These are phyloP conservation scores for Yarrowia sp. DNA, from an alignment of 805 yeast genomes.

Conservation along the genomic window DNA sequence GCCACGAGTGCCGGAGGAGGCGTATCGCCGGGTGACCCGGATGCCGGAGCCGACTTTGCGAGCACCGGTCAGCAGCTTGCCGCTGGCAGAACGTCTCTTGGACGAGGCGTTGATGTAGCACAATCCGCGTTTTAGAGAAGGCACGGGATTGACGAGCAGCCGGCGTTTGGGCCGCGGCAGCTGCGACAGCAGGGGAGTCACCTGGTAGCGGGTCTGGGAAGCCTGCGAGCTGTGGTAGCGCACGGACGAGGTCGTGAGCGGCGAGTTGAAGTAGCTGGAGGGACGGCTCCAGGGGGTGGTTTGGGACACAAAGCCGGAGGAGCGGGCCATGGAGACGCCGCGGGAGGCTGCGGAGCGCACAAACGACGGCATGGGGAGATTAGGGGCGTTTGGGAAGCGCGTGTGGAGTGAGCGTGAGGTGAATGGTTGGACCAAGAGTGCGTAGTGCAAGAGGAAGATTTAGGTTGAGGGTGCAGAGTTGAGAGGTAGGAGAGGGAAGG, in stretches of 20 bases:
- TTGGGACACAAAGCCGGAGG: not conserved
- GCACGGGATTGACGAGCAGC: constrained; percentile 42
- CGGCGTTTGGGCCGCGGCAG: constrained; percentile 19
- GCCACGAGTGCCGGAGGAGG: constrained; percentile 26
- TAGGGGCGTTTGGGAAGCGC: no score
- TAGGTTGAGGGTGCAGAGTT: no score
- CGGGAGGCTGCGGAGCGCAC: constrained; percentile 28
- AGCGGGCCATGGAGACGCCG: constrained; percentile 22
- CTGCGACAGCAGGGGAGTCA: not conserved
- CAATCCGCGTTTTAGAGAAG: constrained; percentile 44
- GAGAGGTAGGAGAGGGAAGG: no score
- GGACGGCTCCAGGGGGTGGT: constrained; percentile 15
- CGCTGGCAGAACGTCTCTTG: constrained; percentile 30
- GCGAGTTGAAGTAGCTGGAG: constrained; percentile 27
- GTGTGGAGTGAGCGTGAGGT: not conserved
- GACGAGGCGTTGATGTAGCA: constrained; percentile 42
- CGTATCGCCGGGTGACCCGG: constrained; percentile 40
- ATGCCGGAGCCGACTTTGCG: constrained; percentile 34
- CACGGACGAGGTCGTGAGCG: constrained; percentile 2
- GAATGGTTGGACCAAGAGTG: not conserved
- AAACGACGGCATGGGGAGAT: constrained; percentile 16
- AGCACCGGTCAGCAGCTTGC: constrained; percentile 26
- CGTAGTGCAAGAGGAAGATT: no score
- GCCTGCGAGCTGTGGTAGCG: constrained; percentile 11
- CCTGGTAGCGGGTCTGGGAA: constrained; percentile 5